Base-by-base conservation (phyloP, 1,284 basidiomycete species). In the Tilletia walkeri region DNA sequence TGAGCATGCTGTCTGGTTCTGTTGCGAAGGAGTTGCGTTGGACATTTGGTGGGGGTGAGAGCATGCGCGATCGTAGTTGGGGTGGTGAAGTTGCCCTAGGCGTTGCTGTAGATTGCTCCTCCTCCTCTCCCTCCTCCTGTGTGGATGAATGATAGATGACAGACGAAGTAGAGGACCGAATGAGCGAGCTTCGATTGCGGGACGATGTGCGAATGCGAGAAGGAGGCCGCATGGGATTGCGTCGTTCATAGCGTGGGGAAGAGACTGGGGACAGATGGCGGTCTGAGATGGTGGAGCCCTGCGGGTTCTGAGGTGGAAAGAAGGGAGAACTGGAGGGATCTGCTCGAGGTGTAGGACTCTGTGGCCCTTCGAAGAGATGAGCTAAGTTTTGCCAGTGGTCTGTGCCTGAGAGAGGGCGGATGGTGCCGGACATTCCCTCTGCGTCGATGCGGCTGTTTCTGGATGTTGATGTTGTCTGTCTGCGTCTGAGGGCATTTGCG, bases 301-400 rank as follows among this genome's bases (percentile, higher is more conserved):
- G 54, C 3, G 54, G 24, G 7, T 56, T 4, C 16, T 56, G 54
- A 56, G 34, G 14, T 7, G 41, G 9, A 3, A 45, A 45, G 14
- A 45, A 45, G 41, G 41, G 41, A 7, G 41, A 45, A 3, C 9
- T 45, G 14, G 41, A 9, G 41, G 6, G 41, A 9, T 45, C 41
- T 9, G 6, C 9, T 45, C 41, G 63, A 30, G 66, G 69, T 10
- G 12, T 12, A 20, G 67, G 56, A 65, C 63, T 45, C 65, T 65
- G 47, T 16, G 69, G 47, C 6, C 41, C 41, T 6, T 79, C 76
- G 56, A 78, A 74, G 12, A 80, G 71, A 24, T 78, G 76, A 3
- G 77, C 78, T 18, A 80, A 69, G 3, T 72, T 76, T 30, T 78
- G 75, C 78, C 78, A 80, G 38, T 80, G 76, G 54, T 76, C 73